Conservation (phyloP, 2,329 filamentous ascomycete genomes). For the Leptographium flavum region DNA sequence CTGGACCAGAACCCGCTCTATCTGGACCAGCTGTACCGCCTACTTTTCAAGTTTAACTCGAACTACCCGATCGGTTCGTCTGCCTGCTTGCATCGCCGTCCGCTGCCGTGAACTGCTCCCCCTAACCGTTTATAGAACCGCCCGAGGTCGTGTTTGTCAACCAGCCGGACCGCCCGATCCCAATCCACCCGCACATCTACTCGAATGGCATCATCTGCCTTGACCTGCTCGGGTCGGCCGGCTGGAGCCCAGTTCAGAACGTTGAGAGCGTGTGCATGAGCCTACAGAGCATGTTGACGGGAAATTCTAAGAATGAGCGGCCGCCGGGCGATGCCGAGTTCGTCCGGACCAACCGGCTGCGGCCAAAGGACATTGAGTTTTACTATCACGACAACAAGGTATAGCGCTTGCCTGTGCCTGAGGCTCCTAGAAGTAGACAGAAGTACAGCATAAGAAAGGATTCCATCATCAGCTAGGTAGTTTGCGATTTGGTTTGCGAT, state of each 20-base stretch:
- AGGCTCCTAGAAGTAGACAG: no score
- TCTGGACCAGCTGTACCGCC: slow-evolving; percentile 59
- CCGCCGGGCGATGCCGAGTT: slow-evolving; percentile 86
- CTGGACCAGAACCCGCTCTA: slow-evolving; percentile 87
- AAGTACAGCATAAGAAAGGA: no score
- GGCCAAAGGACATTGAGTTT: slow-evolving; percentile 83
- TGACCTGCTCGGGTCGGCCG: slow-evolving; percentile 72
- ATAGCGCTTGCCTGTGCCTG: slow-evolving; percentile 16
- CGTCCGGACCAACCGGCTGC: slow-evolving; percentile 60
- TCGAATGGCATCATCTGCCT: slow-evolving; percentile 98
- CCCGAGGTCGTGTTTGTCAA: slow-evolving; percentile 85
- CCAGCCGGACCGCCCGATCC: slow-evolving; percentile 52
- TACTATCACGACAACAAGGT: slow-evolving; percentile 84
- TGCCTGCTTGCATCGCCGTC: no score
- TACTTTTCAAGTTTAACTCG: slow-evolving; percentile 74
- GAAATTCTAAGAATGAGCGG: slow-evolving; percentile 81
- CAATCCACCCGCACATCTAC: slow-evolving; percentile 95
- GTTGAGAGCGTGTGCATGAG: slow-evolving; percentile 96
- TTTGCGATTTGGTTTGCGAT: no score
- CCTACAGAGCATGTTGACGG: slow-evolving; percentile 94
- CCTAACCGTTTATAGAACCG: slow-evolving; percentile 48
- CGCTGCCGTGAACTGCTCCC: no score
- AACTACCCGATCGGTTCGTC: slow-evolving; percentile 80
- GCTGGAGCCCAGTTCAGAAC: slow-evolving; percentile 94
- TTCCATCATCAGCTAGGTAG: no score